Conservation (phyloP, 2,329 filamentous ascomycete species). For the Exophiala sp. region DNA sequence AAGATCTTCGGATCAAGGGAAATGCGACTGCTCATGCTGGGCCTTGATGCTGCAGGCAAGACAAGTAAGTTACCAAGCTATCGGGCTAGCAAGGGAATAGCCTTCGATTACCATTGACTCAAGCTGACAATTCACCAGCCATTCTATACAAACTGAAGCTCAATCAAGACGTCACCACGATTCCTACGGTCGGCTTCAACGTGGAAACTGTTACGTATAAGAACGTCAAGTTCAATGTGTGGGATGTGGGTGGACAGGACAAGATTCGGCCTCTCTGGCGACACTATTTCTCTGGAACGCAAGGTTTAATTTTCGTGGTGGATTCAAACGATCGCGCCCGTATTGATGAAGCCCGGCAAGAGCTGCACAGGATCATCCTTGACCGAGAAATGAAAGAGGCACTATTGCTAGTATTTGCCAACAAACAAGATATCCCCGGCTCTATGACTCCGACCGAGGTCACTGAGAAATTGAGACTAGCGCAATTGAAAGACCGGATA, state of each 20-base stretch:
- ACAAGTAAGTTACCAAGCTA: constrained; percentile 58
- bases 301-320: constrained; percentile 97
- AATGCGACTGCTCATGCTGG: constrained; percentile 97
- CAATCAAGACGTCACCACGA: constrained; percentile 95
- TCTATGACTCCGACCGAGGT: constrained; percentile 78
- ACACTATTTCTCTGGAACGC: constrained; percentile 94
- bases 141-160: constrained; percentile 99
- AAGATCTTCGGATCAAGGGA: constrained; percentile 99
- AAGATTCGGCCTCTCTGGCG: constrained; percentile 97
- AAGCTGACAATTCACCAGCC: constrained; percentile 41
- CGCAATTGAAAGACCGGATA: constrained; percentile 75
- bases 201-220: constrained; percentile 98
- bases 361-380: constrained; percentile 95
- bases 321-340: constrained; percentile 89
- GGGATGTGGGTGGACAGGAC: constrained; percentile 98
- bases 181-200: constrained; percentile 98
- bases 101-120: too few relatives aligned
- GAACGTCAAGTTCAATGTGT: constrained; percentile 99
- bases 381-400: constrained; percentile 98
- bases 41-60: constrained; percentile 96
- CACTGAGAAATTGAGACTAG: constrained; percentile 71
- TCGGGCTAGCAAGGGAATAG: too few relatives aligned
- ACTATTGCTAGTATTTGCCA: constrained; percentile 90
- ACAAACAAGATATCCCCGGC: constrained; percentile 93
- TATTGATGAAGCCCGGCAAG: constrained; percentile 88